Conservation (phyloP, 2,329 filamentous ascomycete genomes). For the Paracamarosporium sp. region DNA sequence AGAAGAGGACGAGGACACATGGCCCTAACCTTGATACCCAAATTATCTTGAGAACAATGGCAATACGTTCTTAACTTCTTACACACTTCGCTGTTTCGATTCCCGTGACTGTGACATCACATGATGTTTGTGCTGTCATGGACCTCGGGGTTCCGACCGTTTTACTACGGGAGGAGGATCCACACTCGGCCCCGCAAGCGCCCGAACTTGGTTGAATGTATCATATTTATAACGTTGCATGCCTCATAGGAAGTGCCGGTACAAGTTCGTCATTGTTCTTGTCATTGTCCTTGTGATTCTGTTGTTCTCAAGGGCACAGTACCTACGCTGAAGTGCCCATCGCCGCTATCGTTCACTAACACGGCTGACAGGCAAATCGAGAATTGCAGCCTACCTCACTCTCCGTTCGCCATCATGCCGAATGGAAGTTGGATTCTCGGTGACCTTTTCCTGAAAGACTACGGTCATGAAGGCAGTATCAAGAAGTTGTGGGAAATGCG, state of each 20-base stretch:
- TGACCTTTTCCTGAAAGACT: constrained; percentile 45
- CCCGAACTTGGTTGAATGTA: constrained; percentile 12
- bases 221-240: constrained; percentile 8
- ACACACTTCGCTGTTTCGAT: no score
- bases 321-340: no score
- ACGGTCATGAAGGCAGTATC: constrained; percentile 42
- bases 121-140: neutral
- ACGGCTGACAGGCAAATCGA: no score
- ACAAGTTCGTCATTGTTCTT: neutral
- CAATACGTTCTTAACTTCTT: no score
- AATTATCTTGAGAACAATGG: neutral
- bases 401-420: constrained; percentile 25
- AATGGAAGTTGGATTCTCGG: constrained; percentile 43
- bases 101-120: no score
- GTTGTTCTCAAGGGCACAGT: no score
- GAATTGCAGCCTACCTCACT: no score
- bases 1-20: constrained; percentile 14
- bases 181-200: constrained; percentile 31
- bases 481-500: constrained; percentile 40
- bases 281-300: neutral
- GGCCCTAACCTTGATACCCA: constrained; percentile 9
- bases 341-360: no score
- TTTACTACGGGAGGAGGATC: constrained; percentile 4
- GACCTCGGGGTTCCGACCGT: constrained; percentile 27
- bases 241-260: neutral